A percentile compares a stretch with the other conserved stretches of the same genome.
Conservation (phyloP, 2,329 filamentous ascomycete species). For the Fusarium newnesense region DNA sequence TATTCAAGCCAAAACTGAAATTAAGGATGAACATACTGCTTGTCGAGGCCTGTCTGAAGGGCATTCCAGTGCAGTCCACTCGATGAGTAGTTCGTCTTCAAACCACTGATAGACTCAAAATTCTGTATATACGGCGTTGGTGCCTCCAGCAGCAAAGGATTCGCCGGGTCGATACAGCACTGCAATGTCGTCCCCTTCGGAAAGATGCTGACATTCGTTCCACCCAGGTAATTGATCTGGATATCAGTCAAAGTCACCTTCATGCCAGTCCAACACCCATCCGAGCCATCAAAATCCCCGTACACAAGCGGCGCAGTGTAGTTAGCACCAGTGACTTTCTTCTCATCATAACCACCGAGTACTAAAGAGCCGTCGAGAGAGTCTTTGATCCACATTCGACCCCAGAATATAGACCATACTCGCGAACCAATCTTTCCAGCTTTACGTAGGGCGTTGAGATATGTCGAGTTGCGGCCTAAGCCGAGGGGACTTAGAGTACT, state of each 20-base stretch:
- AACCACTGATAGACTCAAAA: slow-evolving; percentile 33
- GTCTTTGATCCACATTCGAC: slow-evolving; percentile 44
- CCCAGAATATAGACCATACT: slow-evolving; percentile 52
- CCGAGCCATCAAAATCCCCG: slow-evolving; percentile 18
- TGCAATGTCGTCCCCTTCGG: slow-evolving; percentile 36
- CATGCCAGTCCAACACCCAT: slow-evolving; percentile 39
- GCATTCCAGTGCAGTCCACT: slow-evolving; percentile 36
- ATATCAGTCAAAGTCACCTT: slow-evolving; percentile 38
- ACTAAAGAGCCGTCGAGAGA: slow-evolving; percentile 47
- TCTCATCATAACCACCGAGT: slow-evolving; percentile 48
- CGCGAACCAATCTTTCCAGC: slow-evolving; percentile 41
- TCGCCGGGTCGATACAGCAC: slow-evolving; percentile 47
- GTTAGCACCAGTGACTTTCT: slow-evolving; percentile 45
- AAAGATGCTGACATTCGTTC: slow-evolving; percentile 43
- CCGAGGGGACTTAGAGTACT: slow-evolving; percentile 44
- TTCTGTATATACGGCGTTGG: slow-evolving; percentile 28
- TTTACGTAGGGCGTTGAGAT: slow-evolving; percentile 40
- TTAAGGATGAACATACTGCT: slow-evolving; percentile 1
- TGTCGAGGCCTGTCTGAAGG: slow-evolving; percentile 11
- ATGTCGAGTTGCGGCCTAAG: slow-evolving; percentile 46
- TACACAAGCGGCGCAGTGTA: slow-evolving; percentile 41
- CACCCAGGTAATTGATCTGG: slow-evolving; percentile 43
- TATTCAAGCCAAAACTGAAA: too few relatives aligned
- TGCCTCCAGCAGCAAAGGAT: slow-evolving; percentile 45
- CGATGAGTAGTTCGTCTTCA: neutral